These are phyloP conservation scores for Arthrinium phaeospermum DNA, from an alignment of 2,329 filamentous ascomycete genomes.

Conservation along the genomic window DNA sequence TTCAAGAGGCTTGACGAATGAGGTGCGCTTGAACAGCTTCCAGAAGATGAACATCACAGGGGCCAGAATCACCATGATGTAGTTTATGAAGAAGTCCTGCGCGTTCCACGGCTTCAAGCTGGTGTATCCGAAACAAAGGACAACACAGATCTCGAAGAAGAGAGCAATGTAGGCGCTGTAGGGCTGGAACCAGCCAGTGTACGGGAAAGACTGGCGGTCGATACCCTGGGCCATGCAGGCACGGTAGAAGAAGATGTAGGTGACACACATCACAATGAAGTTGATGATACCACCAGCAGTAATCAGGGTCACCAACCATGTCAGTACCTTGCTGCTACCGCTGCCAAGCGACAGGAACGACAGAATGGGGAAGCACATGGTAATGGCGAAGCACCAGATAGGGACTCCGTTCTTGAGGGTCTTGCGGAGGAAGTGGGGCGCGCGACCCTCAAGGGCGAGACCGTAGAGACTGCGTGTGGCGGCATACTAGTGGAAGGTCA, in stretches of 20 bases:
- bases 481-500: conserved; percentile 45
- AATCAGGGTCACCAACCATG: conserved; percentile 27
- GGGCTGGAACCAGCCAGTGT: conserved; percentile 61
- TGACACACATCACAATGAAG: conserved; percentile 40
- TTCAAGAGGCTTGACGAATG: conserved; percentile 55
- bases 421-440: conserved; percentile 52
- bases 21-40: conserved; percentile 67
- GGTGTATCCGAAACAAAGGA: conserved; percentile 59
- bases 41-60: conserved; percentile 61
- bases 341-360: conserved; percentile 52
- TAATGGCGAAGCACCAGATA: conserved; percentile 61
- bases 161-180: conserved; percentile 55
- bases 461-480: conserved; percentile 63
- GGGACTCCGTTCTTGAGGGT: conserved; percentile 64
- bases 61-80: conserved; percentile 48
- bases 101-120: conserved; percentile 45
- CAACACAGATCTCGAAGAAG: conserved; percentile 43
- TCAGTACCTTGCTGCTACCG: conserved; percentile 29
- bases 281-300: conserved; percentile 28
- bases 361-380: conserved; percentile 64
- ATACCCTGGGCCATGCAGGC: conserved; percentile 54
- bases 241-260: conserved; percentile 61
- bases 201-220: conserved; percentile 58
- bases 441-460: conserved; percentile 59
- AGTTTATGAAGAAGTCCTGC: conserved; percentile 47